Percentiles rank a stretch among this genome's conserved stretches.
phyloP scores from a whole-genome alignment of 2,329 filamentous ascomycete species.

The Arthrobotrys conoides region DNA sequence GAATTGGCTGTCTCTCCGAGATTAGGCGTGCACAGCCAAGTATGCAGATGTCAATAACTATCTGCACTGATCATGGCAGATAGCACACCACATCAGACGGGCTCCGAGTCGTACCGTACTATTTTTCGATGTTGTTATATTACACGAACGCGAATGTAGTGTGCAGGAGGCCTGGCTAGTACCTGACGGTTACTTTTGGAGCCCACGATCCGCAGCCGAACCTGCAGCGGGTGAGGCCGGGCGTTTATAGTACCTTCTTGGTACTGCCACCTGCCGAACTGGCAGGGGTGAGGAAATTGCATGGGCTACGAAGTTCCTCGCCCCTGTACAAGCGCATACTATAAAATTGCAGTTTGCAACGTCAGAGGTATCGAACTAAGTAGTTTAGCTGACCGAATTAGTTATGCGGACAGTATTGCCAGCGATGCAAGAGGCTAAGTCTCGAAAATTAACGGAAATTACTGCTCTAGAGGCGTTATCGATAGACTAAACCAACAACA shows the following conservation, averaged over 20 bases:
- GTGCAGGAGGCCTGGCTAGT: conserved; percentile 24
- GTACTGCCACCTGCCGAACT: conserved; percentile 43
- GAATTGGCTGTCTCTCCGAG: conserved; percentile 40
- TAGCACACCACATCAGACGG: conserved; percentile 14
- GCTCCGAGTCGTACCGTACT: conserved; percentile 44
- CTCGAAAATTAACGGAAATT: conserved; percentile 61
- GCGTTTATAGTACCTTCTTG: conserved; percentile 52
- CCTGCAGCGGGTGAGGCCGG: conserved; percentile 38
- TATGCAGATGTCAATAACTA: conserved; percentile 28
- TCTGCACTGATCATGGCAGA: neutral
- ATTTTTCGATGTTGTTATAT: conserved; percentile 57
- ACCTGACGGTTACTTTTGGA: conserved; percentile 55
- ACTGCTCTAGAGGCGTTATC: conserved; percentile 57
- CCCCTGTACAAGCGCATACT: conserved; percentile 49
- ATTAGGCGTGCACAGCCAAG: conserved; percentile 45
- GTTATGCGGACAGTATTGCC: conserved; percentile 47
- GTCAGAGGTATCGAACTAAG: conserved; percentile 44
- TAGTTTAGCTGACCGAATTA: conserved; percentile 36
- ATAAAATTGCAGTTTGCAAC: conserved; percentile 42
- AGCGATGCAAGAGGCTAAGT: conserved; percentile 37
- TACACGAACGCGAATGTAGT: conserved; percentile 31
- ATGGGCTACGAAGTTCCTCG: conserved; percentile 19
- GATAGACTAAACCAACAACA: conserved; percentile 49
- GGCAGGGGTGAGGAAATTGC: conserved; percentile 51
- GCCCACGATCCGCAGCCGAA: conserved; percentile 32